A percentile compares a stretch with the other conserved stretches of the same genome.
phyloP scores from a whole-genome alignment of 2,329 filamentous ascomycete species.

The Scedosporium aurantiacum region DNA sequence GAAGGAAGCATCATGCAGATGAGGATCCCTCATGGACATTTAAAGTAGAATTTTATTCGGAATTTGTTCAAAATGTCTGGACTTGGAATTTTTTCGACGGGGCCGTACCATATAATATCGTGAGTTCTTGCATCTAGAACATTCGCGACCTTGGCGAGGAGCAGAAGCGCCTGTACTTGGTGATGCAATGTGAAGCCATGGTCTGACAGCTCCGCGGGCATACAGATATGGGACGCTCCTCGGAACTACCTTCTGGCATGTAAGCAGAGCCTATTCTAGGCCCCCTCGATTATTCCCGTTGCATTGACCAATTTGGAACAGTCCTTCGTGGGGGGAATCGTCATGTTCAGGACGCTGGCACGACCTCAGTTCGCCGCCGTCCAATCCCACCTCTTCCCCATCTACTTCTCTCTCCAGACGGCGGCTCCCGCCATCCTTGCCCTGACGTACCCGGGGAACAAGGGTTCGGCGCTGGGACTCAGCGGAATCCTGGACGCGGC shows the following conservation, averaged over 20 bases:
- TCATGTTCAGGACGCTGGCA: constrained; percentile 66
- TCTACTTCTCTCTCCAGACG: constrained; percentile 82
- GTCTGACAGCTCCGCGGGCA: not conserved
- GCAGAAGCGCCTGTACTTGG: not conserved
- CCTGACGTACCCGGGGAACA: constrained; percentile 66
- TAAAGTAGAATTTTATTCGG: not conserved
- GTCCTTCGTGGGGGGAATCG: constrained; percentile 65
- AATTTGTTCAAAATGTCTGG: constrained; percentile 28
- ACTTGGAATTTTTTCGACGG: constrained; percentile 49
- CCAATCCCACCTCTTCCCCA: constrained; percentile 71
- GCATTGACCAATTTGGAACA: constrained; percentile 19
- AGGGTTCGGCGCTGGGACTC: constrained; percentile 35
- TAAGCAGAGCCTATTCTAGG: constrained; percentile 19
- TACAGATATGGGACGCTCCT: constrained; percentile 75
- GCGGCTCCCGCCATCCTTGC: constrained; percentile 61
- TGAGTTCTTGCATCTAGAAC: constrained; percentile 21
- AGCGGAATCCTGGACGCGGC: constrained; percentile 45
- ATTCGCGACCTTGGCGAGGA: not conserved
- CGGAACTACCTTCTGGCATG: constrained; percentile 79
- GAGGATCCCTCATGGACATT: not conserved
- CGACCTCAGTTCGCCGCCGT: constrained; percentile 71
- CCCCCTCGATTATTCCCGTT: not conserved
- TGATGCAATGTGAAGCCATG: not conserved
- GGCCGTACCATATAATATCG: constrained; percentile 68
- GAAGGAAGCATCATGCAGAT: not conserved